phyloP scores from a whole-genome alignment of 2,329 filamentous ascomycete species.

The Trichoderma atrobrunneum region DNA sequence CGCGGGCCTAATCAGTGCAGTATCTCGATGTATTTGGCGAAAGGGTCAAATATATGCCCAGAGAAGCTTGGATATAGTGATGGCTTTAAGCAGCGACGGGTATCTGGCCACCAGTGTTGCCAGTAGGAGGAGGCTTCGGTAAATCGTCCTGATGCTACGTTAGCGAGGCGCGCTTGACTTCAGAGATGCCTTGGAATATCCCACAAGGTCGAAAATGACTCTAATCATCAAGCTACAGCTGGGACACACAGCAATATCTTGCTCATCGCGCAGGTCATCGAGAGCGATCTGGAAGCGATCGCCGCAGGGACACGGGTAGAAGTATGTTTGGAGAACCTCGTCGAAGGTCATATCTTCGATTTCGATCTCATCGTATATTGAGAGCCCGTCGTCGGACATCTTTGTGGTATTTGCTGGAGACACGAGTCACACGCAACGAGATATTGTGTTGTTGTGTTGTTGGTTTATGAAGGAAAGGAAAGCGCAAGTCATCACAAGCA shows the following conservation, averaged over 20 bases:
- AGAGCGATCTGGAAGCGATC: constrained; percentile 92
- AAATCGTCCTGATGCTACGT: constrained; percentile 40
- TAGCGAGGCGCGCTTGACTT: constrained; percentile 6
- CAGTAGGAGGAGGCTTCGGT: constrained; percentile 38
- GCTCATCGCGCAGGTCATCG: constrained; percentile 78
- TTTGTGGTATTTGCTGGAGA: constrained; percentile 21
- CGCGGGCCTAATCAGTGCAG: not conserved
- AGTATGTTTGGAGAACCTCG: constrained; percentile 77
- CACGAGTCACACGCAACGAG: not conserved
- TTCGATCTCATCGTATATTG: constrained; percentile 96
- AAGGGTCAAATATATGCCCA: not conserved
- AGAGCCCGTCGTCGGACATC: constrained; percentile 63
- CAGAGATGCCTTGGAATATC: constrained; percentile 28
- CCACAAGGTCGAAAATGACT: constrained; percentile 85
- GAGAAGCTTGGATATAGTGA: not conserved
- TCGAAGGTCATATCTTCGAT: constrained; percentile 99
- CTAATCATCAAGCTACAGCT: constrained; percentile 96
- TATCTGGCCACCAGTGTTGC: constrained; percentile 35
- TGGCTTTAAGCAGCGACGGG: constrained; percentile 40
- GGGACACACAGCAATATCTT: constrained; percentile 95
- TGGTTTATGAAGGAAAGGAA: not conserved
- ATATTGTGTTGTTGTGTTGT: not conserved
- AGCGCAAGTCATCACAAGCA: not conserved
- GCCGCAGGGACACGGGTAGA: constrained; percentile 95
- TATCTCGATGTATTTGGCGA: not conserved